These are phyloP conservation scores for Coffea humblotiana DNA, from an alignment of 305 asterid genomes.

Conservation along the genomic window DNA sequence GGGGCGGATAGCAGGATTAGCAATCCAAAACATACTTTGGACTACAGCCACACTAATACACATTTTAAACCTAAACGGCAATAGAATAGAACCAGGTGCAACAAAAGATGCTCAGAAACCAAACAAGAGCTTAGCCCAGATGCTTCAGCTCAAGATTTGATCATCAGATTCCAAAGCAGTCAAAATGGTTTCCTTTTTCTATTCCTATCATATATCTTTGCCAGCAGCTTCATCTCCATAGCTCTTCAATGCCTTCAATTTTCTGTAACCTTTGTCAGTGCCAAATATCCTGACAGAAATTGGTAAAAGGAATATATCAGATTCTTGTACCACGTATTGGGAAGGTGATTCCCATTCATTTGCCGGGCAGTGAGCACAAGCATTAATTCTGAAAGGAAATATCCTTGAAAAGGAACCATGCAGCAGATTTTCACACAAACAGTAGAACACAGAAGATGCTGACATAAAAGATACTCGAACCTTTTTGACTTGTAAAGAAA, in stretches of 20 bases:
- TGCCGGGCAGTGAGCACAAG: not conserved
- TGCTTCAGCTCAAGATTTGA: slow-evolving; percentile 22
- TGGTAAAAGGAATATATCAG: not conserved
- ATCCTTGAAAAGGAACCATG: not conserved
- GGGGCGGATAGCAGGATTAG: not conserved
- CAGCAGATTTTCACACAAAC: not conserved
- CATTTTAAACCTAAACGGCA: slow-evolving; percentile 21
- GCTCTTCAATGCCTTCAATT: slow-evolving; percentile 61
- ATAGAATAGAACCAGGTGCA: slow-evolving; percentile 30
- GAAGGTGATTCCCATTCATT: too few relatives aligned
- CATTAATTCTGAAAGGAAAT: not conserved
- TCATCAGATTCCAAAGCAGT: slow-evolving; percentile 10
- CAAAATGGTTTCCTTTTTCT: slow-evolving; percentile 15
- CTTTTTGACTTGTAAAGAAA: not conserved
- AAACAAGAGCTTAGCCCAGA: slow-evolving; percentile 21
- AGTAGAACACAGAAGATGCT: not conserved
- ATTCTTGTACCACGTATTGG: too few relatives aligned
- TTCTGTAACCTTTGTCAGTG: slow-evolving; percentile 72
- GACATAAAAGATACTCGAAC: not conserved
- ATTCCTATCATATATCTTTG: slow-evolving; percentile 40
- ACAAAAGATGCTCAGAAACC: slow-evolving; percentile 31
- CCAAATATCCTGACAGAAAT: slow-evolving; percentile 60
- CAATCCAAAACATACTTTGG: slow-evolving; percentile 29
- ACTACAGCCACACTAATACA: slow-evolving; percentile 33
- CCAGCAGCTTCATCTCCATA: slow-evolving; percentile 35